Evolutionary conservation across 2,329 filamentous ascomycete species (phyloP).

Genomic region (Xylaria sp.): DNA sequence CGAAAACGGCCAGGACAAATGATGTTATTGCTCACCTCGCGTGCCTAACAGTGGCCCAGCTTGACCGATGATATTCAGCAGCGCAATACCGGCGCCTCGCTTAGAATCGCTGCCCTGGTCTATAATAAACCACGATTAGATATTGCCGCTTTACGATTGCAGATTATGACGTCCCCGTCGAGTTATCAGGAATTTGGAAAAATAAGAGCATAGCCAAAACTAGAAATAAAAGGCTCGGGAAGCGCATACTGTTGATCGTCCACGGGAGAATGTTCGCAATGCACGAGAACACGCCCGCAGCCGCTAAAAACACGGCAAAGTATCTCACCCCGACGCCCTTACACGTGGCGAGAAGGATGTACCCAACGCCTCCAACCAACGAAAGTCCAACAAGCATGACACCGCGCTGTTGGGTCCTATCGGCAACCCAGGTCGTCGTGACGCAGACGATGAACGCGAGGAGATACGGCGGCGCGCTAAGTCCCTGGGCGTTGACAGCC

Average conservation of each 20-base stretch:
- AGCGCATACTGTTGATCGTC: slow-evolving; percentile 62
- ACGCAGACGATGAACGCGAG: slow-evolving; percentile 72
- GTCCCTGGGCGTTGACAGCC: slow-evolving; percentile 73
- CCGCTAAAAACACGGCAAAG: slow-evolving; percentile 59
- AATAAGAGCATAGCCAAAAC: too few species aligned
- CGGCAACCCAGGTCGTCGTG: slow-evolving; percentile 70
- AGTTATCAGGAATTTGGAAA: neutral
- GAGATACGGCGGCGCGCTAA: slow-evolving; percentile 74
- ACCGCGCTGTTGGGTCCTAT: slow-evolving; percentile 71
- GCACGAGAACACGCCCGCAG: slow-evolving; percentile 71
- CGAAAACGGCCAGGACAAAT: neutral
- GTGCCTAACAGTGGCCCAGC: slow-evolving; percentile 72
- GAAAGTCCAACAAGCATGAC: slow-evolving; percentile 67
- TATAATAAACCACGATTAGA: neutral
- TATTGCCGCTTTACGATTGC: neutral
- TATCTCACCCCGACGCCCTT: slow-evolving; percentile 54
- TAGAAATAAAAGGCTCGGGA: neutral
- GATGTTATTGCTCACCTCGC: slow-evolving; percentile 47
- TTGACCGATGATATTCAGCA: slow-evolving; percentile 69
- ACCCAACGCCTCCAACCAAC: slow-evolving; percentile 68
- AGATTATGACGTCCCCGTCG: neutral
- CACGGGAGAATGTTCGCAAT: slow-evolving; percentile 77
- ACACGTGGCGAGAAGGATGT: slow-evolving; percentile 70
- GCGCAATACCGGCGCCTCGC: slow-evolving; percentile 69
- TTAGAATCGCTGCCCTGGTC: slow-evolving; percentile 74